Percentiles rank a stretch among this genome's conserved stretches.
phyloP scores from a whole-genome alignment of 805 yeast species.

The Teunomyces gatunensis region DNA sequence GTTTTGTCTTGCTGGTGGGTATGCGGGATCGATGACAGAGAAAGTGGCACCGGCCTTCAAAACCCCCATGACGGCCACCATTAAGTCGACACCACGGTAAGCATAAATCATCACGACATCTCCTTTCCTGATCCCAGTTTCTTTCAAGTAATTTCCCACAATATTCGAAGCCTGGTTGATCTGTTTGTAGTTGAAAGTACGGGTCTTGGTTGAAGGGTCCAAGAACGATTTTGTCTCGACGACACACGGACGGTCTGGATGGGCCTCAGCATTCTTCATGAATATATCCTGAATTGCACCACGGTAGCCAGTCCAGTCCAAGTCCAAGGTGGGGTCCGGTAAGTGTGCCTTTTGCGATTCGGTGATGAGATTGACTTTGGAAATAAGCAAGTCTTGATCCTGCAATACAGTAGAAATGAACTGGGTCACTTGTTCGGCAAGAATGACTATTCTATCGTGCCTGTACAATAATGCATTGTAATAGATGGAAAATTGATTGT shows the following conservation, averaged over 20 bases:
- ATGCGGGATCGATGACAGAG: conserved; percentile 98
- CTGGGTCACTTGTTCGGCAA: conserved; percentile 71
- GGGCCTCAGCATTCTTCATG: conserved; percentile 75
- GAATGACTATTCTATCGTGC: conserved; percentile 60
- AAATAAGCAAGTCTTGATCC: conserved; percentile 44
- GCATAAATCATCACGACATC: conserved; percentile 98
- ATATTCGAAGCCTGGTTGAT: conserved; percentile 91
- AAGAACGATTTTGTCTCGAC: conserved; percentile 82
- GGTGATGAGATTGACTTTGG: conserved; percentile 69
- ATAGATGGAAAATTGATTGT: conserved; percentile 41
- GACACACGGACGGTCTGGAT: conserved; percentile 87
- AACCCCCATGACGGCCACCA: conserved; percentile 97
- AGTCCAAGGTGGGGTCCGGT: conserved; percentile 84
- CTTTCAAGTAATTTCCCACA: conserved; percentile 83
- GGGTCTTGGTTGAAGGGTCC: conserved; percentile 51
- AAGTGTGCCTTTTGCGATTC: conserved; percentile 54
- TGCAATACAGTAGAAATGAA: conserved; percentile 39
- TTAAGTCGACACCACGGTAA: conserved; percentile 93
- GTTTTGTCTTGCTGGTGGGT: conserved; percentile 97
- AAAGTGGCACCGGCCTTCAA: conserved; percentile 98
- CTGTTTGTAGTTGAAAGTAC: conserved; percentile 80
- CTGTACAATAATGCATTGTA: conserved; percentile 79
- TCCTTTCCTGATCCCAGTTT: conserved; percentile 80
- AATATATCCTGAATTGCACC: conserved; percentile 98
- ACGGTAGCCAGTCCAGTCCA: conserved; percentile 87